phyloP scores from a whole-genome alignment of 495 filamentous ascomycete genomes.

The Lasiosphaeria miniovina region DNA sequence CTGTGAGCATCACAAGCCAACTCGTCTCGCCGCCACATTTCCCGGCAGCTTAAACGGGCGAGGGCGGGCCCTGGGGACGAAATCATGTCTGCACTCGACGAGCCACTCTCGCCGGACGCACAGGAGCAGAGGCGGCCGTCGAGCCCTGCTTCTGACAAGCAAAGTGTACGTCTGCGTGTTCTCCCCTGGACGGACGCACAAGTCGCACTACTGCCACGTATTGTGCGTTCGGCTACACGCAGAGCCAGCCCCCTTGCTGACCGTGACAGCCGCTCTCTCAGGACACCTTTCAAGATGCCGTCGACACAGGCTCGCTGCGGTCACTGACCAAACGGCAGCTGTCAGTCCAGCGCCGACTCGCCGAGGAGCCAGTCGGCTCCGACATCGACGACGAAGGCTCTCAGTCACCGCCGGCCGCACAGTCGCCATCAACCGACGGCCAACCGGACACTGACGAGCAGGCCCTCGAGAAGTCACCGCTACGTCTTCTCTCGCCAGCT shows the following conservation, averaged over 20 bases:
- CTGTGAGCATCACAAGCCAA: background rate
- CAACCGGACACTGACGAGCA: constrained; percentile 18
- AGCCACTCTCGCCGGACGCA: constrained; percentile 4
- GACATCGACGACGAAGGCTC: constrained; percentile 31
- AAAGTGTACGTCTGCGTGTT: constrained; percentile 12
- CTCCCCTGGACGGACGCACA: background rate
- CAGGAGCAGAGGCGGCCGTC: constrained; percentile 6
- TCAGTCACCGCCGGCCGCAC: constrained; percentile 18
- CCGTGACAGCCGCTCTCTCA: constrained; percentile 29
- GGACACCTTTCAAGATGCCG: constrained; percentile 78
- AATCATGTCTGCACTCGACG: constrained; percentile 18
- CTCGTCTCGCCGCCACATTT: background rate
- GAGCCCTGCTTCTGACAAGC: constrained; percentile 16
- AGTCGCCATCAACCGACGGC: constrained; percentile 11
- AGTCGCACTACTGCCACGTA: background rate
- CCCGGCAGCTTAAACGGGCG: background rate
- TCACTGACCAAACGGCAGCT: constrained; percentile 51
- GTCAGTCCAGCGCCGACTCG: constrained; percentile 29
- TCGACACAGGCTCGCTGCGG: constrained; percentile 53
- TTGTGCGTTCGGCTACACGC: background rate
- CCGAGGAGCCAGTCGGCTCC: constrained; percentile 28
- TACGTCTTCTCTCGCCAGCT: constrained; percentile 58
- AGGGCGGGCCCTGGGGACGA: background rate
- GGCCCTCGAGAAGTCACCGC: constrained; percentile 14
- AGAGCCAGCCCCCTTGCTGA: constrained; percentile 5